Conservation (phyloP, 169 alveolate genomes). For the Eimeria praecox region DNA sequence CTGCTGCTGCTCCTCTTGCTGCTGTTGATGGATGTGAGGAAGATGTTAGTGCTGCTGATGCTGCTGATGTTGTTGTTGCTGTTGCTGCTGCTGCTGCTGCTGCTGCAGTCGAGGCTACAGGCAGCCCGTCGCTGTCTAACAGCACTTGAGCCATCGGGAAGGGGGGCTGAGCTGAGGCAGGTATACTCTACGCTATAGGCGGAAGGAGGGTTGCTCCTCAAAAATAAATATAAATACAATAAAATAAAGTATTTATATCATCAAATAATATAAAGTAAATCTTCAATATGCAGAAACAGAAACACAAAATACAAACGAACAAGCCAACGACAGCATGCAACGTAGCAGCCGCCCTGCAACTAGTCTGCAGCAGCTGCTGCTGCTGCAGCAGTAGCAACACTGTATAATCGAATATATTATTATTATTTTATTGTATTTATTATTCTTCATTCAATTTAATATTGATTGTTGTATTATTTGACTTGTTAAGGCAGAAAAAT, state of each 20-base stretch:
- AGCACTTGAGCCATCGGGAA: constrained; percentile 2
- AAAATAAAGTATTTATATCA: not conserved
- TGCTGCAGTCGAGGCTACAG: not conserved
- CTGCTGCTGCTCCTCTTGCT: not conserved
- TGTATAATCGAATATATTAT: too few relatives aligned
- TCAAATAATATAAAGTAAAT: not conserved
- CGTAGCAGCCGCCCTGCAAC: not conserved
- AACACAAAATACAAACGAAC: too few relatives aligned
- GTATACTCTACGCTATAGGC: not conserved
- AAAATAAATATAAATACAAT: not conserved
- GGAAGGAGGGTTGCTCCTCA: not conserved
- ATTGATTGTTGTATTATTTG: too few relatives aligned
- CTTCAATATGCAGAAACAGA: not conserved
- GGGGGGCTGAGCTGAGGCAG: not conserved
- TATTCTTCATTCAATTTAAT: too few relatives aligned
- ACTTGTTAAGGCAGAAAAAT: too few relatives aligned
- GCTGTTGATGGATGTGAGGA: not conserved
- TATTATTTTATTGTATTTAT: too few relatives aligned
- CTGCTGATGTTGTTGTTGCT: not conserved
- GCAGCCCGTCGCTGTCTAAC: constrained; percentile 55
- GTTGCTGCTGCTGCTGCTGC: not conserved
- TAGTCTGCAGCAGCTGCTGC: too few relatives aligned
- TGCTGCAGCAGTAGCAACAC: too few relatives aligned
- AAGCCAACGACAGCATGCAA: too few relatives aligned
- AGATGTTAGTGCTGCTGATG: not conserved